Conservation (phyloP, 306 rosid species). For the Cucumis sativus region DNA sequence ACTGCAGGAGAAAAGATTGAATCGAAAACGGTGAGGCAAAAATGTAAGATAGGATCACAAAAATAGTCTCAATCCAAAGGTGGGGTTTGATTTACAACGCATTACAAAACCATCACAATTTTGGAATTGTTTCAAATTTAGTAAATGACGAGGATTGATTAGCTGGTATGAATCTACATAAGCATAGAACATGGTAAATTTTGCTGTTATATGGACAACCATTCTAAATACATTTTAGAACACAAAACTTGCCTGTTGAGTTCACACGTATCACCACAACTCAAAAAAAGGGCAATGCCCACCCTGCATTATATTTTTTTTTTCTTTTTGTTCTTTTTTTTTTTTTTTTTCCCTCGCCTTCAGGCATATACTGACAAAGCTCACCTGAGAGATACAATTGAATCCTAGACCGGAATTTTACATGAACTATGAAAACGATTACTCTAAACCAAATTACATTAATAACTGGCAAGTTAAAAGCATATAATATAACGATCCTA, state of each 20-base stretch:
- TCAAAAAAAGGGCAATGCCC: neutral
- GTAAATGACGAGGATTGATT: neutral
- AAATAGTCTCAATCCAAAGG: too few relatives aligned
- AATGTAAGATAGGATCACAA: too few relatives aligned
- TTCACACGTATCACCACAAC: neutral
- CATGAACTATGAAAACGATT: neutral
- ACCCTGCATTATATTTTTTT: neutral
- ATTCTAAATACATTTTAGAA: conserved; percentile 1
- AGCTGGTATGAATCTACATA: neutral
- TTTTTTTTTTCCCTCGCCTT: neutral
- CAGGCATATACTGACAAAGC: neutral
- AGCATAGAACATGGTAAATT: neutral
- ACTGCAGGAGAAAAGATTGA: too few relatives aligned
- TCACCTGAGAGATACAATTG: neutral
- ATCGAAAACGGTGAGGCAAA: too few relatives aligned
- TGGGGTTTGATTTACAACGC: too few relatives aligned
- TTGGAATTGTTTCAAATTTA: too few relatives aligned
- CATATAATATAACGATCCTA: neutral
- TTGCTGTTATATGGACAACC: neutral
- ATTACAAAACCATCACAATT: too few relatives aligned
- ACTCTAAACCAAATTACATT: neutral
- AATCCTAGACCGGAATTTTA: neutral
- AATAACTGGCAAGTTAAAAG: neutral
- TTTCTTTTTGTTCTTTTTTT: too few relatives aligned
- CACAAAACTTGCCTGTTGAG: neutral